Evolutionary conservation across 805 yeast species (phyloP).

Genomic region (Barnettozyma populi): DNA sequence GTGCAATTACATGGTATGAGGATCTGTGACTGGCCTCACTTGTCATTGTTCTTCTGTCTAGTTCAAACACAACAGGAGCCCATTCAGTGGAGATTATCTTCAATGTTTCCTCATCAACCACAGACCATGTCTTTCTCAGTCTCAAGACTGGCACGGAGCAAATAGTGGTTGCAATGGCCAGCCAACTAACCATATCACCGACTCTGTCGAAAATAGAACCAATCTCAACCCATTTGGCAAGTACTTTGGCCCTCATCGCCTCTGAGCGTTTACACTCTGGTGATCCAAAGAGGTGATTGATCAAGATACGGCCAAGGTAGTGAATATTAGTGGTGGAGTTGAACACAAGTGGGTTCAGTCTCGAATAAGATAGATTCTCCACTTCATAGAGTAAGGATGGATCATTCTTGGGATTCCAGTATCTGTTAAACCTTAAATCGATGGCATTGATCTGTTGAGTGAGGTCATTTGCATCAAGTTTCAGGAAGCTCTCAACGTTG

Average conservation of each 20-base stretch:
- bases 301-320: conserved; percentile 65
- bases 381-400: conserved; percentile 63
- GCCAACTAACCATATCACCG: conserved; percentile 95
- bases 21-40: conserved; percentile 51
- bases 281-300: conserved; percentile 63
- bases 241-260: conserved; percentile 50
- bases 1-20: conserved; percentile 72
- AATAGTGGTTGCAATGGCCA: conserved; percentile 78
- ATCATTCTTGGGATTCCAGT: conserved; percentile 80
- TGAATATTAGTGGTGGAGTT: conserved; percentile 63
- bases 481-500: conserved; percentile 45
- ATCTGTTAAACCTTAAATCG: conserved; percentile 54
- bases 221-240: conserved; percentile 80
- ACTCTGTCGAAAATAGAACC: conserved; percentile 70
- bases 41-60: conserved; percentile 67
- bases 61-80: conserved; percentile 89
- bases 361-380: conserved; percentile 29
- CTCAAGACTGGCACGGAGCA: conserved; percentile 81
- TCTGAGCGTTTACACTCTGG: conserved; percentile 29
- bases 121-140: conserved; percentile 67
- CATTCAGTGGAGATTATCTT: conserved; percentile 70
- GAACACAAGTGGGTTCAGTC: conserved; percentile 72
- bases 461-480: conserved; percentile 45
- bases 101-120: conserved; percentile 53
- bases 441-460: conserved; percentile 63